Evolutionary conservation across 495 filamentous ascomycete genomes (phyloP).

Genomic region (Penicillium roqueforti): DNA sequence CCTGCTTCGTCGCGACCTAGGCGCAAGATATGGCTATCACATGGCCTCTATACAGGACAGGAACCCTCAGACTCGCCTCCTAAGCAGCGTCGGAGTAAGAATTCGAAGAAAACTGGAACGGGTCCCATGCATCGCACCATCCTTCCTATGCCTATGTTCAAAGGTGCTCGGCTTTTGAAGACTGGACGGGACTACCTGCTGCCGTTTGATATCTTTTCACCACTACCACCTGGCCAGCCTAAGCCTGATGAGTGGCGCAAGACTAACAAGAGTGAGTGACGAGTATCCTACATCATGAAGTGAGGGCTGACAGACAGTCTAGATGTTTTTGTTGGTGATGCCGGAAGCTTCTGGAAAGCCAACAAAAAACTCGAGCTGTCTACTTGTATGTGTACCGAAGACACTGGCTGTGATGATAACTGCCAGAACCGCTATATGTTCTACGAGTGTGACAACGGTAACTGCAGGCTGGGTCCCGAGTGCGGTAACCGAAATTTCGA

Average conservation of each 20-base stretch:
- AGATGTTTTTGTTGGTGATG: slow-evolving; percentile 93
- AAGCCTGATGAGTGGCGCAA: slow-evolving; percentile 89
- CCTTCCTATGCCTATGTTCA: slow-evolving; percentile 67
- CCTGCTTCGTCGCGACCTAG: slow-evolving; percentile 36
- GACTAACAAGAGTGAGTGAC: slow-evolving; percentile 74
- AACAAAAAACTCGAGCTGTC: slow-evolving; percentile 68
- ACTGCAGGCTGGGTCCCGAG: slow-evolving; percentile 69
- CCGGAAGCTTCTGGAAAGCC: slow-evolving; percentile 79
- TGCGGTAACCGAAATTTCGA: slow-evolving; percentile 89
- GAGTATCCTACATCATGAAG: not conserved
- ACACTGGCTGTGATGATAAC: slow-evolving; percentile 78
- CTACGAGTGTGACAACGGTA: slow-evolving; percentile 90
- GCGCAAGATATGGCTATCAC: slow-evolving; percentile 68
- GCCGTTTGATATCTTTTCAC: slow-evolving; percentile 84
- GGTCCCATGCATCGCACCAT: slow-evolving; percentile 38
- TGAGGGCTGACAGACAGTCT: slow-evolving; percentile 18
- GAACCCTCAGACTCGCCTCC: slow-evolving; percentile 60
- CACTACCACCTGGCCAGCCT: slow-evolving; percentile 76
- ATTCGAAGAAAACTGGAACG: slow-evolving; percentile 43
- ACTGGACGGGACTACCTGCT: slow-evolving; percentile 75
- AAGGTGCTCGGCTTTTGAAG: slow-evolving; percentile 56
- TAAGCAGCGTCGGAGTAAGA: slow-evolving; percentile 58
- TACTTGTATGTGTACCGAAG: slow-evolving; percentile 72
- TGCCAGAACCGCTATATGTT: slow-evolving; percentile 96
- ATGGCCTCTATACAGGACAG: slow-evolving; percentile 90